Percentiles rank a stretch among this genome's conserved stretches.
phyloP scores from a whole-genome alignment of 1,284 basidiomycete genomes.

The Fistulinella cinereoalba region DNA sequence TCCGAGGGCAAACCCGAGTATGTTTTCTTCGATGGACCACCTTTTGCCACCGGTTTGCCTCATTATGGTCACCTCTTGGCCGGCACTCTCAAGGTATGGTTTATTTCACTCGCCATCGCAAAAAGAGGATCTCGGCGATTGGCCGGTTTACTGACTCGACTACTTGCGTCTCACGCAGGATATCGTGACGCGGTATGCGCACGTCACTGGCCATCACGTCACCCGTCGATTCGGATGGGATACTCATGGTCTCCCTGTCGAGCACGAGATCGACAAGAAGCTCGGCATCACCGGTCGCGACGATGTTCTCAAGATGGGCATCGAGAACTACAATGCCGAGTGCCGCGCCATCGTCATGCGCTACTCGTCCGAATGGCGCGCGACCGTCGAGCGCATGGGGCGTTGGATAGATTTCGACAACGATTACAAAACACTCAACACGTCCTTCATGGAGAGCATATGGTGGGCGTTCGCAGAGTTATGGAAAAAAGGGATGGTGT shows the following conservation, averaged over 20 bases:
- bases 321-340: constrained; percentile 96
- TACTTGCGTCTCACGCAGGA: constrained; percentile 51
- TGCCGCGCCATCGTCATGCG: constrained; percentile 98
- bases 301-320: constrained; percentile 95
- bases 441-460: constrained; percentile 95
- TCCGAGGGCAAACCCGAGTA: constrained; percentile 87
- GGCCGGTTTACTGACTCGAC: neutral
- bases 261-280: constrained; percentile 99
- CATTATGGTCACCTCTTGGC: constrained; percentile 93
- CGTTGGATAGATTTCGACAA: constrained; percentile 99
- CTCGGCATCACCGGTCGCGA: constrained; percentile 90
- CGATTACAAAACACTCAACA: constrained; percentile 97
- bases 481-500: constrained; percentile 92
- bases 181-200: constrained; percentile 94
- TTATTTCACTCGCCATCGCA: neutral
- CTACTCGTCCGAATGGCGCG: constrained; percentile 91
- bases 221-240: constrained; percentile 98
- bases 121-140: neutral
- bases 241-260: constrained; percentile 97
- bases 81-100: constrained; percentile 90
- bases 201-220: constrained; percentile 92
- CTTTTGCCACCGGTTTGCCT: constrained; percentile 95
- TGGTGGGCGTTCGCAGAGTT: constrained; percentile 99
- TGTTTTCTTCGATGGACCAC: constrained; percentile 97
- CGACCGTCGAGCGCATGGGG: constrained; percentile 96